phyloP scores from a whole-genome alignment of 2,329 filamentous ascomycete genomes.

The Verticillium albo-atrum region DNA sequence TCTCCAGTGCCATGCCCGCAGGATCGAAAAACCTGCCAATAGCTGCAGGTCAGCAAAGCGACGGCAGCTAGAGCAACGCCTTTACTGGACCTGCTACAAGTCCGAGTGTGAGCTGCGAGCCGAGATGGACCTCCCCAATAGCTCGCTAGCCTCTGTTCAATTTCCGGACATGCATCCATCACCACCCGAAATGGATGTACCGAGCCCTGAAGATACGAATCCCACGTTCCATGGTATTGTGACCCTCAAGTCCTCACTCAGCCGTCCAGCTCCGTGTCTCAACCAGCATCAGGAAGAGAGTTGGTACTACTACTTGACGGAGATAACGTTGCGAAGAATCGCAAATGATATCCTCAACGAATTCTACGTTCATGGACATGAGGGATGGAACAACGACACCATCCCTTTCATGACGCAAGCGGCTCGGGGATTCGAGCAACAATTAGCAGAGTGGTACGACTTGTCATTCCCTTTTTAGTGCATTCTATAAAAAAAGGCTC shows the following conservation, averaged over 20 bases:
- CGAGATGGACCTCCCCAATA: constrained; percentile 31
- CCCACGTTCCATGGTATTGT: too few species aligned
- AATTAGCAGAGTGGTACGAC: not conserved
- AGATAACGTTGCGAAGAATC: constrained; percentile 35
- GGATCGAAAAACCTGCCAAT: constrained; percentile 6
- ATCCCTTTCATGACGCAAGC: constrained; percentile 11
- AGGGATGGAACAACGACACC: constrained; percentile 13
- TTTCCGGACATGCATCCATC: constrained; percentile 26
- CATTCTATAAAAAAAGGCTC: not conserved
- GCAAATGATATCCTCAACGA: constrained; percentile 32
- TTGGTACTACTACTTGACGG: constrained; percentile 40
- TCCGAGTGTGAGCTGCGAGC: constrained; percentile 34
- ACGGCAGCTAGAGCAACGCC: constrained; percentile 29
- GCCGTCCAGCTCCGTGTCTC: not conserved
- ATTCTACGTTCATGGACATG: constrained; percentile 14
- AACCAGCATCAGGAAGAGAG: constrained; percentile 24
- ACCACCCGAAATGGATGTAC: constrained; percentile 11
- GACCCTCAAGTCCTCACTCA: constrained; percentile 14
- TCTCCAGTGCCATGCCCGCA: constrained; percentile 16
- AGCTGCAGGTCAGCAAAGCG: constrained; percentile 7
- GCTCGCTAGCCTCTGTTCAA: constrained; percentile 25
- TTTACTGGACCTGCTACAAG: constrained; percentile 40
- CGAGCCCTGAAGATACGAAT: not conserved
- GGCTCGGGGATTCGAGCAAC: constrained; percentile 9
- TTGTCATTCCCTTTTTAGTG: not conserved